A percentile compares a stretch with the other conserved stretches of the same genome.
Evolutionary conservation across 768 basidiomycete species (phyloP).

Genomic region (Lentinula sp.): DNA sequence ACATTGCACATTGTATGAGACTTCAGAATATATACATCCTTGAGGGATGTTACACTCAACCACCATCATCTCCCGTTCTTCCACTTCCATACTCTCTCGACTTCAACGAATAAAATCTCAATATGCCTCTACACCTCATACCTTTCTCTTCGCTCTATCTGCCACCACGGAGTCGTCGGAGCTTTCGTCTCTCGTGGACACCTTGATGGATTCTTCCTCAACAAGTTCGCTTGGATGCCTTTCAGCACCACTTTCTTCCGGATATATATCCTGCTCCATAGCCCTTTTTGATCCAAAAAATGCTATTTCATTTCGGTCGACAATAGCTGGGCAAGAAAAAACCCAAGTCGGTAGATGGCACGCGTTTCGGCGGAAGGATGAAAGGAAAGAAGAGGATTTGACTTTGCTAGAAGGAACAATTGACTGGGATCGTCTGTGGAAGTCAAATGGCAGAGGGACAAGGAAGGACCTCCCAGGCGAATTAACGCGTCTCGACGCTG

Average conservation of each 20-base stretch:
- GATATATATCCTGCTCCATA: conserved; percentile 46
- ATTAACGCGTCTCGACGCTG: conserved; percentile 10
- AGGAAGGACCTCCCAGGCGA: conserved; percentile 1
- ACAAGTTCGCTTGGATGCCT: conserved; percentile 1
- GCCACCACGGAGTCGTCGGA: background rate
- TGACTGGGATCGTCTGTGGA: conserved; percentile 53
- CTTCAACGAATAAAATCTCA: background rate
- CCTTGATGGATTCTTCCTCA: background rate
- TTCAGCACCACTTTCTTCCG: background rate
- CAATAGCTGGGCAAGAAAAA: conserved; percentile 50
- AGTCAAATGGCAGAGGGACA: conserved; percentile 27
- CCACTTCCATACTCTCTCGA: background rate
- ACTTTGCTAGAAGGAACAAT: conserved; percentile 10
- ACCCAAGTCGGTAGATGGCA: conserved; percentile 73
- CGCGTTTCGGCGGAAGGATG: conserved; percentile 39
- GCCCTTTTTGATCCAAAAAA: conserved; percentile 41
- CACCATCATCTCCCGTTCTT: conserved; percentile 6
- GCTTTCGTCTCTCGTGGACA: conserved; percentile 3
- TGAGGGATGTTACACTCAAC: background rate
- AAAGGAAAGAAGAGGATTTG: conserved; percentile 5
- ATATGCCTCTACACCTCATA: background rate
- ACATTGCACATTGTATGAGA: no score
- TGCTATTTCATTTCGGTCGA: conserved; percentile 54
- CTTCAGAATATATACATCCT: no score
- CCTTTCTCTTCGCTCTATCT: background rate